Evolutionary conservation across 2,329 filamentous ascomycete species (phyloP), one percentile per base, ranked within the genome.

Genomic region (Lachnum nothofagi): DNA sequence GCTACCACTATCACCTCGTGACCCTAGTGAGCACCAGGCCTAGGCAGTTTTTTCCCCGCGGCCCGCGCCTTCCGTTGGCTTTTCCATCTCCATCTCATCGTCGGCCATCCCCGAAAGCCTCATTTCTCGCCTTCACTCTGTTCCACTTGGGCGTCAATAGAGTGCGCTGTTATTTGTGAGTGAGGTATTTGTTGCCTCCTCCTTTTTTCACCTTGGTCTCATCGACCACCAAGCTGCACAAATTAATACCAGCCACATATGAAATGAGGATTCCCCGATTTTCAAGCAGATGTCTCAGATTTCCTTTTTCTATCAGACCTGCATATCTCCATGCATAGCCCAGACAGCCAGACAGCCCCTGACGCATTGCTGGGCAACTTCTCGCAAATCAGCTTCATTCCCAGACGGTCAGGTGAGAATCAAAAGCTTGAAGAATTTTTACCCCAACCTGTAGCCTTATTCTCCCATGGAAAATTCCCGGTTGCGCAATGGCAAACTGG

Each of bases 371-470:
- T 48, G 10, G 38, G 34, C 46, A 14, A 33, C 16, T 33, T n/a
- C 41, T 45, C 34, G 35, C 58, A 52, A 58, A 55, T 58, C 50
- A 58, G 12, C 37, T 25, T 25, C 24, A 42, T 31, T 10, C 16
- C 14, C 40, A 29, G 19, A 24, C 49, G 52, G 57, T 58, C 57
- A 58, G 53, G 54, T 52, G 53, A 51, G 45, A 47, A 48, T 31
- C 35, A 49, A 56, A 49, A 44, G 42, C 50, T 51, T 51, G 52
- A 55, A 55, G 50, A 49, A 49, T 46, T 34, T 51, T 53, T 55
- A 52, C 56, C 53, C 53, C 56, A 52, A 46, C 46, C 48, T 55
- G n/a, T 49, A 56, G 46, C 48, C 49, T 42, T n/a, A n/a, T 53
- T 48, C 49, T 37, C n/a, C 40, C 40, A 48, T 7, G 12, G 29